Conservation (phyloP, 2,329 filamentous ascomycete genomes). For the Thermothelomyces thermophilus region DNA sequence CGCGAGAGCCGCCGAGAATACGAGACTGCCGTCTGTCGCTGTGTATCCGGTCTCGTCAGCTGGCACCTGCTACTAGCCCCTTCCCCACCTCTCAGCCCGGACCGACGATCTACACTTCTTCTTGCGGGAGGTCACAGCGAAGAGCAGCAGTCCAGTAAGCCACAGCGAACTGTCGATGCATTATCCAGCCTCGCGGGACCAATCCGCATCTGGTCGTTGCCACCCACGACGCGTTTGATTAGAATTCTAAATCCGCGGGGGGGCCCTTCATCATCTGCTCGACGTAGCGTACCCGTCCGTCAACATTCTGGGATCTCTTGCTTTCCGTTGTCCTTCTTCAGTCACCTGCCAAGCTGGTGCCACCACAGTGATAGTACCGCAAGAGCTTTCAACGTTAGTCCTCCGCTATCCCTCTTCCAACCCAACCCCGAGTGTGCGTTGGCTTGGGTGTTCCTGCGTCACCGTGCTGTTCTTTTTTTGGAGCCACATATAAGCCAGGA, state of each 20-base stretch:
- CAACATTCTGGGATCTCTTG: slow-evolving; percentile 4
- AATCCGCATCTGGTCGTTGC: slow-evolving; percentile 17
- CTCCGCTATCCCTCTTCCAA: slow-evolving; percentile 9
- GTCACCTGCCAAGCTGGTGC: slow-evolving; percentile 25
- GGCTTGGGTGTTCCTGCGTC: slow-evolving; percentile 19
- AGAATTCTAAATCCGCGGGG: slow-evolving; percentile 16
- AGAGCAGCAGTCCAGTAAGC: slow-evolving; percentile 9
- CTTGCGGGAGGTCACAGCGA: slow-evolving; percentile 24
- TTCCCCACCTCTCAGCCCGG: neutral
- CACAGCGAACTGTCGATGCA: slow-evolving; percentile 15
- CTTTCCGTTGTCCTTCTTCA: slow-evolving; percentile 13
- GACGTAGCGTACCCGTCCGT: slow-evolving; percentile 1
- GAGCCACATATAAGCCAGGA: slow-evolving; percentile 40
- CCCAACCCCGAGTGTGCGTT: slow-evolving; percentile 17
- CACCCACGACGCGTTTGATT: slow-evolving; percentile 16
- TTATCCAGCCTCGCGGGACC: slow-evolving; percentile 13
- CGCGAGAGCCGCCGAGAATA: slow-evolving; percentile 29
- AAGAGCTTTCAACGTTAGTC: slow-evolving; percentile 21
- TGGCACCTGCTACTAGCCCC: slow-evolving; percentile 12
- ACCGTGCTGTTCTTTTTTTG: slow-evolving; percentile 16
- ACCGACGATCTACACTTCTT: slow-evolving; percentile 21
- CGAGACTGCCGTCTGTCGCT: slow-evolving; percentile 29
- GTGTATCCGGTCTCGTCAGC: slow-evolving; percentile 27
- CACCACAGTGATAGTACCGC: slow-evolving; percentile 28
- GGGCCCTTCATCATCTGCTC: slow-evolving; percentile 20